Evolutionary conservation across 2,329 filamentous ascomycete genomes (phyloP).

Genomic region (Berkeleyomyces basicola): DNA sequence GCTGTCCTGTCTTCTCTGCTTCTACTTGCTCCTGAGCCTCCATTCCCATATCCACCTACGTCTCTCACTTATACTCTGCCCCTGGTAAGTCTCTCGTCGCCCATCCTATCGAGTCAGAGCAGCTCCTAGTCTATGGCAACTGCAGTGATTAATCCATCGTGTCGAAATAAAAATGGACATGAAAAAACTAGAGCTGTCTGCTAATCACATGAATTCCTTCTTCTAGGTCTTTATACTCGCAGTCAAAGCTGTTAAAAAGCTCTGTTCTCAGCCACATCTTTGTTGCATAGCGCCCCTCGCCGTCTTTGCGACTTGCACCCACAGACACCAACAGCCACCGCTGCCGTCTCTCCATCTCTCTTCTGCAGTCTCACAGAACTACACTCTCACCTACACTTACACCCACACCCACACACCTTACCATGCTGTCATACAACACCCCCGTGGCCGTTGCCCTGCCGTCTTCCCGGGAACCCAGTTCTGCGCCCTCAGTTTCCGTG

Average conservation of each 20-base stretch:
- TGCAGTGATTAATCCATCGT: neutral
- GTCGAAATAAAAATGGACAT: neutral
- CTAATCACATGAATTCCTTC: neutral
- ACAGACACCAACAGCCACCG: neutral
- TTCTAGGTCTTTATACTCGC: neutral
- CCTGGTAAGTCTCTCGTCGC: neutral
- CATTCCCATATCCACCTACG: neutral
- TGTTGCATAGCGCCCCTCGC: no score
- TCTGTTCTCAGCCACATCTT: no score
- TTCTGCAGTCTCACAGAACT: neutral
- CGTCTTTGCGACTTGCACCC: no score
- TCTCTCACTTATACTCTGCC: neutral
- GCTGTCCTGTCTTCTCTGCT: no score
- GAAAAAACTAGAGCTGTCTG: neutral
- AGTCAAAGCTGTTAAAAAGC: no score
- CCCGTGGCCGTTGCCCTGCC: constrained; percentile 23
- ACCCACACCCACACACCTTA: constrained; percentile 6
- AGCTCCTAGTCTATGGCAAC: neutral
- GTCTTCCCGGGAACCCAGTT: constrained; percentile 7
- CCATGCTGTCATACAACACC: constrained; percentile 36
- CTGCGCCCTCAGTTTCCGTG: constrained; percentile 17
- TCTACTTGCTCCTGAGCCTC: neutral
- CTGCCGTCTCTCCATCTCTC: neutral
- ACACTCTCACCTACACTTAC: neutral
- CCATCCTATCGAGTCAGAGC: neutral